Evolutionary conservation across 805 yeast species (phyloP), one percentile per base, ranked within the genome.

Genomic region (Nakazawaea ambrosiae): DNA sequence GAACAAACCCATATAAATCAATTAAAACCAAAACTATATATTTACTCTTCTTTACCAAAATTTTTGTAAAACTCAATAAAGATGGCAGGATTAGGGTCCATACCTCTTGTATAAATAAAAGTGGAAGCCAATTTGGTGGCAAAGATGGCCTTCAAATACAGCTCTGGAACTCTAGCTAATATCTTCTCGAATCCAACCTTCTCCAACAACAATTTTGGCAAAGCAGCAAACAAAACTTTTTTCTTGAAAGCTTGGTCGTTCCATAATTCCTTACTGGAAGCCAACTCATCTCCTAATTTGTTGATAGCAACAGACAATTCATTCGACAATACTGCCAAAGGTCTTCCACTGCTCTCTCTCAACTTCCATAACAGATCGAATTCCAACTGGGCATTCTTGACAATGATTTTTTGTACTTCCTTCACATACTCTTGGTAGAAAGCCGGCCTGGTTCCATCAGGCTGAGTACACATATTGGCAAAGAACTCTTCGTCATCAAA

Each of bases 281-380:
- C 80, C 50, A 90, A 73, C 63, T 88, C 94, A 54, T 86, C 96
- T 35, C 81, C 84, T 48, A 89, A 70, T 48, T 81, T 78, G 60
- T 87, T 89, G 57, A 89, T 89, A 23, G 94, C 81, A 43, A 70
- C 68, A 6, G 96, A 85, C 39, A 89, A 68, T 49, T 78, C 76
- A 58, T 89, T 95, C n/a, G 95, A 83, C 45, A 88, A 69, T 43
- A 70, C 78, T 24, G 79, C 68, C 54, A 73, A 59, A 16, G 94
- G 72, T 48, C 68, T 70, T 19, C 81, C 81, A 4, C 87, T 78
- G 30, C 62, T 56, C 48, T 73, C 65, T 49, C 78, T 78, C 53
- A 87, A 76, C 47, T 72, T 63, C 96, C 97, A 88, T 53, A 90
- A 68, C 45, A 86, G 82, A 50, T 81, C 79, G 55, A 94, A 94